phyloP scores from a whole-genome alignment of 2,329 filamentous ascomycete species.

The Verticillium alfalfae region DNA sequence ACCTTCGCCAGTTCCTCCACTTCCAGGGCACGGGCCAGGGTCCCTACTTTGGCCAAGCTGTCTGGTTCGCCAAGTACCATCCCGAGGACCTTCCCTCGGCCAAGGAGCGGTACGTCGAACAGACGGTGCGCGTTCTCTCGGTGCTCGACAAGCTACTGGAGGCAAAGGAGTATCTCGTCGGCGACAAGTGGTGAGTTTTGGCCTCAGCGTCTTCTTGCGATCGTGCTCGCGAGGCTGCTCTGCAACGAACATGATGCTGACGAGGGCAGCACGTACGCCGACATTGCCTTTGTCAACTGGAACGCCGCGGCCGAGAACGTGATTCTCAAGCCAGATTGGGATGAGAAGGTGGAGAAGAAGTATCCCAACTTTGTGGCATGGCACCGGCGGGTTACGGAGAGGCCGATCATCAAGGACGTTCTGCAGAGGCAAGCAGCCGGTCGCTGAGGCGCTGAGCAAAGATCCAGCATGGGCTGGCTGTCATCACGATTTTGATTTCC shows the following conservation, averaged over 20 bases:
- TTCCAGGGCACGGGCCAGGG: constrained; percentile 18
- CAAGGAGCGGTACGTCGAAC: constrained; percentile 21
- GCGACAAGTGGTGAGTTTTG: constrained; percentile 22
- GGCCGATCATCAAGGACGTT: constrained; percentile 21
- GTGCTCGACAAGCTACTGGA: constrained; percentile 25
- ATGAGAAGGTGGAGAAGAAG: constrained; percentile 20
- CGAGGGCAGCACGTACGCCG: constrained; percentile 19
- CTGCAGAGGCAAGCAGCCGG: not conserved
- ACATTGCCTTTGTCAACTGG: constrained; percentile 26
- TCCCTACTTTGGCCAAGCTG: constrained; percentile 36
- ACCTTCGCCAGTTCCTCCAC: constrained; percentile 3
- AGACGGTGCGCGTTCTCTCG: constrained; percentile 20
- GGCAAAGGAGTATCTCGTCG: constrained; percentile 27
- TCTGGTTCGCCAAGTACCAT: constrained; percentile 26
- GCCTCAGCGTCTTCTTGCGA: not conserved
- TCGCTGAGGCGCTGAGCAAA: not conserved
- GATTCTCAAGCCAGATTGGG: constrained; percentile 11
- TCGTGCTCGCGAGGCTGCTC: too few relatives aligned
- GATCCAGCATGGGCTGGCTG: not conserved
- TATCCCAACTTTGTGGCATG: constrained; percentile 28
- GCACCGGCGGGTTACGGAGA: constrained; percentile 23
- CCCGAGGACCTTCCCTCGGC: constrained; percentile 20
- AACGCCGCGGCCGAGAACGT: constrained; percentile 1
- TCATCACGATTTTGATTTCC: not conserved
- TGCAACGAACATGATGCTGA: not conserved